phyloP scores from a whole-genome alignment of 306 rosid genomes.

The Biancaea sappan region DNA sequence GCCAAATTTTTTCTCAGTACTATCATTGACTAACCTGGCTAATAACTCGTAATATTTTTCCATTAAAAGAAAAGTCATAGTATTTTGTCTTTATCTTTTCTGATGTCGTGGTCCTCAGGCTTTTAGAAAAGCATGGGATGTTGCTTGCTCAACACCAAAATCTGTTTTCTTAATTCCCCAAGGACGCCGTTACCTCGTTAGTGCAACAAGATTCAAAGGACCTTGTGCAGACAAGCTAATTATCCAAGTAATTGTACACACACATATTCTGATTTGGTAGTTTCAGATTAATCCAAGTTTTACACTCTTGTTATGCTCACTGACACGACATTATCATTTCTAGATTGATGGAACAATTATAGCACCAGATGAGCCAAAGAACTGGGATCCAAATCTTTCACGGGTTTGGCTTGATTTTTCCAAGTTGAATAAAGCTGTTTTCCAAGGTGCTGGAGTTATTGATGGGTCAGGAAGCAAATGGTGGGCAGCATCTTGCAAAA shows the following conservation, averaged over 20 bases:
- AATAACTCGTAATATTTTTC: not conserved
- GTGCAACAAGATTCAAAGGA: constrained; percentile 81
- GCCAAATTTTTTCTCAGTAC: not conserved
- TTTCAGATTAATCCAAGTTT: not conserved
- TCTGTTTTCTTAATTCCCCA: constrained; percentile 83
- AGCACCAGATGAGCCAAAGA: constrained; percentile 85
- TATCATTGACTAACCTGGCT: constrained; percentile 3
- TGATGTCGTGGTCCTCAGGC: constrained; percentile 59
- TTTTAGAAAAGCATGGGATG: constrained; percentile 78
- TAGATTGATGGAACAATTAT: constrained; percentile 91
- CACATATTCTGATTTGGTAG: not conserved
- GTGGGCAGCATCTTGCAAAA: constrained; percentile 99
- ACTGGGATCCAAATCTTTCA: constrained; percentile 74
- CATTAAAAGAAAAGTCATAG: no score
- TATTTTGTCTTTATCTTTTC: constrained; percentile 35
- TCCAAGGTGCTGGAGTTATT: constrained; percentile 87
- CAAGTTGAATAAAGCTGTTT: constrained; percentile 57
- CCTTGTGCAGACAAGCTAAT: constrained; percentile 72
- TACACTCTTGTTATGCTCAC: not conserved
- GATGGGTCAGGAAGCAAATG: constrained; percentile 98
- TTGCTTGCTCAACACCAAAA: constrained; percentile 74
- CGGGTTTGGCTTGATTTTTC: constrained; percentile 82
- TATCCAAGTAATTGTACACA: constrained; percentile 60
- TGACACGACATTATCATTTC: constrained; percentile 24
- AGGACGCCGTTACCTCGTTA: constrained; percentile 72